phyloP scores from a whole-genome alignment of 768 basidiomycete species.

The Macrolepiota albuminosa region DNA sequence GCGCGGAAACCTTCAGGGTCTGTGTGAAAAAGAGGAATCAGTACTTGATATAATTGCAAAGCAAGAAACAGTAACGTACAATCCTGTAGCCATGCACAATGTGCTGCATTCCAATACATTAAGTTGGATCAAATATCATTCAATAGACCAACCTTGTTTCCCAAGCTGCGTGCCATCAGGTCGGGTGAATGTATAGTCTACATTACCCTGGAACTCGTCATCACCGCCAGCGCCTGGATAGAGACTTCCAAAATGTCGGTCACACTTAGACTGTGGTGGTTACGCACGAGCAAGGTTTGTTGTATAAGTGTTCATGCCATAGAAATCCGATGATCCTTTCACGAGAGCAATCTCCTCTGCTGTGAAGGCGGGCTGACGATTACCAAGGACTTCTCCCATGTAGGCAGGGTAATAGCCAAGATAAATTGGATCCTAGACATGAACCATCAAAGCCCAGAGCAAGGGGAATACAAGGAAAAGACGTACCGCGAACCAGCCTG shows the following conservation, averaged over 20 bases:
- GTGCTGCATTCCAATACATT: constrained; percentile 30
- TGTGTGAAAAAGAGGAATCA: constrained; percentile 18
- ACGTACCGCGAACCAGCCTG: constrained; percentile 58
- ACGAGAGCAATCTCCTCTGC: constrained; percentile 52
- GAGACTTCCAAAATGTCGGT: neutral
- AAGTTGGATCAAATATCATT: neutral
- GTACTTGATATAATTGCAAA: neutral
- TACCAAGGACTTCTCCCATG: constrained; percentile 51
- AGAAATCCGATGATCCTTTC: constrained; percentile 65
- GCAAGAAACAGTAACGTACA: constrained; percentile 30
- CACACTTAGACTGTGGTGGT: neutral
- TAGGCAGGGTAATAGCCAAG: constrained; percentile 63
- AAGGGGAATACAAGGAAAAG: neutral
- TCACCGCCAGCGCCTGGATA: constrained; percentile 49
- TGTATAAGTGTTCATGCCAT: constrained; percentile 71
- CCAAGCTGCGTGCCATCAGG: constrained; percentile 63
- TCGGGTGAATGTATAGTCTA: constrained; percentile 57
- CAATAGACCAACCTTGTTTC: constrained; percentile 41
- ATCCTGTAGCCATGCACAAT: constrained; percentile 64
- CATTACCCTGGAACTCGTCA: constrained; percentile 59
- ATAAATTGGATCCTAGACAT: constrained; percentile 57
- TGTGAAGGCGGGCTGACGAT: constrained; percentile 56
- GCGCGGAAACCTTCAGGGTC: constrained; percentile 66
- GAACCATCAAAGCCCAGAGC: constrained; percentile 7
- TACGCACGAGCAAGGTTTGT: constrained; percentile 55